Evolutionary conservation across 306 rosid species (phyloP).

Genomic region (Canavalia ensiformis): DNA sequence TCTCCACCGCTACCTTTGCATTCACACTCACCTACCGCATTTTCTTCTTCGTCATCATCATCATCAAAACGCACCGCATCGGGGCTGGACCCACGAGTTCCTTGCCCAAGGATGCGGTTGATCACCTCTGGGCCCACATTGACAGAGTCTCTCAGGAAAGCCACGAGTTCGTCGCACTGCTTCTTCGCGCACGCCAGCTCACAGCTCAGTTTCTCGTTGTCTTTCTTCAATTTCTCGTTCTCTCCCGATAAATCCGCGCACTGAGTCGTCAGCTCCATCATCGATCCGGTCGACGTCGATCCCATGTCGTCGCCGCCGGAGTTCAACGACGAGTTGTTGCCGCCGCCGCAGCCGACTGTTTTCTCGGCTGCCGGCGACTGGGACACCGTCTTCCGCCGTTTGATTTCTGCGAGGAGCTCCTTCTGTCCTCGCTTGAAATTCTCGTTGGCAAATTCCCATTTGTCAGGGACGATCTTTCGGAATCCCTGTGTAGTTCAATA

Average conservation of each 20-base stretch:
- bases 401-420: constrained; percentile 69
- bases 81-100: constrained; percentile 57
- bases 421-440: constrained; percentile 70
- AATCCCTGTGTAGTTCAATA: constrained; percentile 67
- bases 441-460: constrained; percentile 95
- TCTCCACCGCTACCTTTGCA: background rate
- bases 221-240: constrained; percentile 73
- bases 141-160: constrained; percentile 58
- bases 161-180: constrained; percentile 72
- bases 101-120: constrained; percentile 61
- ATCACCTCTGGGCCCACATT: constrained; percentile 77
- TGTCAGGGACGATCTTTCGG: constrained; percentile 81
- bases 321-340: constrained; percentile 54
- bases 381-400: constrained; percentile 66
- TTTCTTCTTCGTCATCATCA: constrained; percentile 33
- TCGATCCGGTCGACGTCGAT: constrained; percentile 76
- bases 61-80: constrained; percentile 39
- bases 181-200: constrained; percentile 69
- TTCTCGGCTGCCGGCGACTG: constrained; percentile 23
- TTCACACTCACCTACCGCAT: constrained; percentile 47
- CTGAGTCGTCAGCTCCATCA: constrained; percentile 52
- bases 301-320: constrained; percentile 80
- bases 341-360: constrained; percentile 48
- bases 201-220: constrained; percentile 69
- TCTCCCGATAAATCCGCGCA: constrained; percentile 61